Evolutionary conservation across 148 eudicot genomes (phyloP).

Genomic region (Beta vulgaris): DNA sequence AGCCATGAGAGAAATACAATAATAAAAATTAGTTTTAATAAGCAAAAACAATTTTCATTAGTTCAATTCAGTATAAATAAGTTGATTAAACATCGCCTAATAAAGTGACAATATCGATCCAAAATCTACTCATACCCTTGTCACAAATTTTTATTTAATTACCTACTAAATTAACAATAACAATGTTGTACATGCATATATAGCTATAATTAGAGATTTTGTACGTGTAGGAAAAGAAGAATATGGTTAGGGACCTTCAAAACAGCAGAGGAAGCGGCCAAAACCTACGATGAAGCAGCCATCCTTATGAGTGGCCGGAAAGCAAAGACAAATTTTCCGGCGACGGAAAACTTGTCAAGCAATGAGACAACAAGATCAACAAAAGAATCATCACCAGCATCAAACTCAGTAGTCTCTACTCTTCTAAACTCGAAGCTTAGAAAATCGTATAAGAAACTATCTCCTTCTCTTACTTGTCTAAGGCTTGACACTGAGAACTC

Average conservation of each 20-base stretch:
- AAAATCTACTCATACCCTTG: too few relatives aligned
- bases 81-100: too few relatives aligned
- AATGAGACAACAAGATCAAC: neutral
- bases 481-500: conserved; percentile 52
- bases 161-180: too few relatives aligned
- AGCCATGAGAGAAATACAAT: too few relatives aligned
- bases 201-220: neutral
- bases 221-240: conserved; percentile 43
- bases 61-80: too few relatives aligned
- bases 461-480: conserved; percentile 53
- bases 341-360: neutral
- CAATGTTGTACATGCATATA: too few relatives aligned
- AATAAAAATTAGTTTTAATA: too few relatives aligned
- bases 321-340: conserved; percentile 56
- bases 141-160: too few relatives aligned
- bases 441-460: conserved; percentile 31
- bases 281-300: conserved; percentile 56
- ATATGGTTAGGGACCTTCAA: conserved; percentile 64
- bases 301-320: conserved; percentile 46
- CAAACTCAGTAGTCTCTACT: conserved; percentile 16
- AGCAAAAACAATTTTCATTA: too few relatives aligned
- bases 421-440: conserved; percentile 45
- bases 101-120: too few relatives aligned
- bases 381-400: conserved; percentile 10
- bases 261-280: conserved; percentile 57